Evolutionary conservation across 2,329 filamentous ascomycete genomes (phyloP).

Genomic region (Niveomyces coronatus): DNA sequence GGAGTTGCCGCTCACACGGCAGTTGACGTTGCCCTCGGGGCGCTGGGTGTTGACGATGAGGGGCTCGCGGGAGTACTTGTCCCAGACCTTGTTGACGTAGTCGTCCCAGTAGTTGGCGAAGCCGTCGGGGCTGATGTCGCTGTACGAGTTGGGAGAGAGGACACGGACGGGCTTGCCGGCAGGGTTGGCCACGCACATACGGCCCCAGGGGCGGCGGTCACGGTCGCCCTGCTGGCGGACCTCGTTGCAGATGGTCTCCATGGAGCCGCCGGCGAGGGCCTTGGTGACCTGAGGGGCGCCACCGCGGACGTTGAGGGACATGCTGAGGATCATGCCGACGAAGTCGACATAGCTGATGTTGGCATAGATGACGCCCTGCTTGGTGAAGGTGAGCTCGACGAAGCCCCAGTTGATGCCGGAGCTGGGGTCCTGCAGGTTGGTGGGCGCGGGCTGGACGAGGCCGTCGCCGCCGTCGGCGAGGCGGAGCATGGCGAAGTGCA

Average conservation of each 20-base stretch:
- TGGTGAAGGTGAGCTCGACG: constrained; percentile 36
- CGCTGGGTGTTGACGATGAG: constrained; percentile 35
- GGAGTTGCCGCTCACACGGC: constrained; percentile 24
- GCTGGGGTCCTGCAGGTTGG: constrained; percentile 32
- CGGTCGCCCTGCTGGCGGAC: constrained; percentile 24
- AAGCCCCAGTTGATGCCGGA: constrained; percentile 38
- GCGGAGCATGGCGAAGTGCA: constrained; percentile 32
- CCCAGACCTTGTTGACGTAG: constrained; percentile 38
- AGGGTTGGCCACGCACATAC: constrained; percentile 30
- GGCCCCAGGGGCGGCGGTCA: constrained; percentile 34
- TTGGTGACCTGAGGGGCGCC: constrained; percentile 28
- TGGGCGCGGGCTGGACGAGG: constrained; percentile 39
- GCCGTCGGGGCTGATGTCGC: constrained; percentile 21
- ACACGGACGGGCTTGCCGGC: constrained; percentile 31
- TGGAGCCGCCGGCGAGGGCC: constrained; percentile 27
- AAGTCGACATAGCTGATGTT: constrained; percentile 44
- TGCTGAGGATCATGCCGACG: constrained; percentile 39
- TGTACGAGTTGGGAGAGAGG: constrained; percentile 33
- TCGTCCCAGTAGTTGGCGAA: constrained; percentile 32
- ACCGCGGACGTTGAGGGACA: constrained; percentile 29
- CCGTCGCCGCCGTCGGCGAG: constrained; percentile 18
- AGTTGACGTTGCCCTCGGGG: constrained; percentile 27
- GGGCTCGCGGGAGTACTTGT: constrained; percentile 25
- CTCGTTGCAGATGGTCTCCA: constrained; percentile 30
- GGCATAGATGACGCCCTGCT: constrained; percentile 28